Evolutionary conservation across 805 yeast species (phyloP).

Genomic region (Hanseniaspora lindneri): DNA sequence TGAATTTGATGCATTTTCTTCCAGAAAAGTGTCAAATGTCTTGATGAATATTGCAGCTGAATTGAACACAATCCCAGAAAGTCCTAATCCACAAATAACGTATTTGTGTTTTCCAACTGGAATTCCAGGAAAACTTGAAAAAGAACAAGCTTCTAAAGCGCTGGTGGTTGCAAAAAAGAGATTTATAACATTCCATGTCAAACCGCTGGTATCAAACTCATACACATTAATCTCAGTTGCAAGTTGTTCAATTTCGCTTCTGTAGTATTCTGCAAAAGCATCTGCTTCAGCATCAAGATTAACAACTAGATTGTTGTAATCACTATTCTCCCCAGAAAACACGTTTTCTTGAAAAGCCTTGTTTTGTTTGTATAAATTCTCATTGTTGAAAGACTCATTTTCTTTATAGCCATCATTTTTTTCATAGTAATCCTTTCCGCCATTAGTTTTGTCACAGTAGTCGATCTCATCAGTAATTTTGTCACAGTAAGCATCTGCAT

Average conservation of each 20-base stretch:
- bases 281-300: slow-evolving; percentile 1
- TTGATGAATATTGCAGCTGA: slow-evolving; percentile 4
- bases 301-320: too few species aligned
- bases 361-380: too few species aligned
- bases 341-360: too few species aligned
- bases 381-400: too few species aligned
- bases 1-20: background rate
- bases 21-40: background rate
- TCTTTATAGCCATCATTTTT: too few species aligned
- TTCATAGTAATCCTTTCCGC: too few species aligned
- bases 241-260: background rate
- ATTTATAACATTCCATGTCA: slow-evolving; percentile 11
- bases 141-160: slow-evolving; percentile 5
- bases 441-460: too few species aligned
- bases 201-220: background rate
- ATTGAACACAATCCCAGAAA: slow-evolving; percentile 10
- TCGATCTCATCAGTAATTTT: too few species aligned
- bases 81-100: slow-evolving; percentile 6
- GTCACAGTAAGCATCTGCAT: too few species aligned
- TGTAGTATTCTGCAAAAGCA: background rate
- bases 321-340: too few species aligned
- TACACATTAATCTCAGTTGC: background rate
- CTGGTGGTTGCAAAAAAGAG: slow-evolving; percentile 9
- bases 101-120: background rate
- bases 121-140: background rate